phyloP scores from a whole-genome alignment of 257 asterid genomes.

The Coffea eugenioides region DNA sequence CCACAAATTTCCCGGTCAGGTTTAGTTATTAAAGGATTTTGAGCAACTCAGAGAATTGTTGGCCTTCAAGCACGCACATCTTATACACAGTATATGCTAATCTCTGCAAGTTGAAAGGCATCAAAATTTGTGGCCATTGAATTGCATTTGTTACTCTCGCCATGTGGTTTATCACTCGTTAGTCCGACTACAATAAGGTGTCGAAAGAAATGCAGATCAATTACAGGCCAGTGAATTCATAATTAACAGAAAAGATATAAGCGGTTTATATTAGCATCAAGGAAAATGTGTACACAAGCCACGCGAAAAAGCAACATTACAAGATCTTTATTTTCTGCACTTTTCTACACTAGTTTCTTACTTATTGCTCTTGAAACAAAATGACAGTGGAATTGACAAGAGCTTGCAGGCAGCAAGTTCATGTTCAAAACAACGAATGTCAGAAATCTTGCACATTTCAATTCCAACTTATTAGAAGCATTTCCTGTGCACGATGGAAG shows the following conservation, averaged over 20 bases:
- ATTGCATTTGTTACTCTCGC: not conserved
- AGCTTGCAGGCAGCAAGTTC: conserved; percentile 8
- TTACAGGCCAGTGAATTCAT: not conserved
- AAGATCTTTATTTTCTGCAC: not conserved
- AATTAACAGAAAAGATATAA: not conserved
- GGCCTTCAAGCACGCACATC: no score
- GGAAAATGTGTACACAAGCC: conserved; percentile 8
- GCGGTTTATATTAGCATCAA: not conserved
- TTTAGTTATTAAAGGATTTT: not conserved
- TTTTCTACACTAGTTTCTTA: conserved; percentile 2
- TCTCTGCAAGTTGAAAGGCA: not conserved
- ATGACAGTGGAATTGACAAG: not conserved
- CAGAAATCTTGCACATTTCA: not conserved
- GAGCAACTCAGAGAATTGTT: not conserved
- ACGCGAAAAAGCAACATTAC: not conserved
- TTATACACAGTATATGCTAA: not conserved
- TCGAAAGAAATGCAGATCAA: not conserved
- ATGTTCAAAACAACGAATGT: not conserved
- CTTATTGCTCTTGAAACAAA: not conserved
- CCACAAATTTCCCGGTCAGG: not conserved
- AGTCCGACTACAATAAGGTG: not conserved
- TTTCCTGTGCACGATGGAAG: conserved; percentile 37
- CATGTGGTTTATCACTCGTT: no score
- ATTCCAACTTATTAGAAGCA: conserved; percentile 25
- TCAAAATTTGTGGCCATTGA: not conserved